Percentiles rank a stretch among this genome's conserved stretches.
phyloP scores from a whole-genome alignment of 352 stramenopile species.

The Saprolegnia diclina region DNA sequence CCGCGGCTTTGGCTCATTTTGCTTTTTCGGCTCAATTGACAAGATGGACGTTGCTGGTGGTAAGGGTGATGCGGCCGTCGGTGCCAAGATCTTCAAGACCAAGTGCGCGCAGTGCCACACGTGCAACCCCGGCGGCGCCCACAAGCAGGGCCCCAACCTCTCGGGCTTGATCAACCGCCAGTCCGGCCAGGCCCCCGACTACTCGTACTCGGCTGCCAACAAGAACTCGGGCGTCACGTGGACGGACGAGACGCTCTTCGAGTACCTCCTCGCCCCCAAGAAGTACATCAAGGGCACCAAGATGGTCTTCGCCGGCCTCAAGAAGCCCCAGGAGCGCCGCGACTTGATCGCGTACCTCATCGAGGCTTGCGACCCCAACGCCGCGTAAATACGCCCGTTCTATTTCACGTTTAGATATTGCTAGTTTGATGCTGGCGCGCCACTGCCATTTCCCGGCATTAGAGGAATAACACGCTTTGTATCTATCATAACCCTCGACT shows the following conservation, averaged over 20 bases:
- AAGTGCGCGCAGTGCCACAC: conserved; percentile 96
- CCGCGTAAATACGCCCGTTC: conserved; percentile 33
- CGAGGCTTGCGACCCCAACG: conserved; percentile 51
- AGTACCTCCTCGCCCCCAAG: conserved; percentile 99
- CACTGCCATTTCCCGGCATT: neutral
- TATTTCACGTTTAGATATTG: conserved; percentile 22
- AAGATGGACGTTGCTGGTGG: conserved; percentile 29
- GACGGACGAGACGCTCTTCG: conserved; percentile 97
- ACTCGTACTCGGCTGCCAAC: conserved; percentile 98
- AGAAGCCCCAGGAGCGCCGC: conserved; percentile 96
- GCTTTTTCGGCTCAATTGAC: neutral
- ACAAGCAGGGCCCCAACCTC: conserved; percentile 99
- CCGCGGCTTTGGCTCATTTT: neutral
- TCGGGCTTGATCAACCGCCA: conserved; percentile 95
- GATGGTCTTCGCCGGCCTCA: conserved; percentile 99
- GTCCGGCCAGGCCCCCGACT: conserved; percentile 94
- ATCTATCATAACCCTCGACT: neutral
- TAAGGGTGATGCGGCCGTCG: conserved; percentile 77
- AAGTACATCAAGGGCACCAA: conserved; percentile 99
- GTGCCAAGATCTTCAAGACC: conserved; percentile 96
- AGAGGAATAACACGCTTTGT: neutral
- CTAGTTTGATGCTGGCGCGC: neutral
- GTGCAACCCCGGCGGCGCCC: conserved; percentile 77
- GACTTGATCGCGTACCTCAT: conserved; percentile 99
- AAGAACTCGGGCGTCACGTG: conserved; percentile 97